Evolutionary conservation across 2,329 filamentous ascomycete genomes (phyloP), one percentile per base, ranked within the genome.

Genomic region (Aureobasidium subglaciale): DNA sequence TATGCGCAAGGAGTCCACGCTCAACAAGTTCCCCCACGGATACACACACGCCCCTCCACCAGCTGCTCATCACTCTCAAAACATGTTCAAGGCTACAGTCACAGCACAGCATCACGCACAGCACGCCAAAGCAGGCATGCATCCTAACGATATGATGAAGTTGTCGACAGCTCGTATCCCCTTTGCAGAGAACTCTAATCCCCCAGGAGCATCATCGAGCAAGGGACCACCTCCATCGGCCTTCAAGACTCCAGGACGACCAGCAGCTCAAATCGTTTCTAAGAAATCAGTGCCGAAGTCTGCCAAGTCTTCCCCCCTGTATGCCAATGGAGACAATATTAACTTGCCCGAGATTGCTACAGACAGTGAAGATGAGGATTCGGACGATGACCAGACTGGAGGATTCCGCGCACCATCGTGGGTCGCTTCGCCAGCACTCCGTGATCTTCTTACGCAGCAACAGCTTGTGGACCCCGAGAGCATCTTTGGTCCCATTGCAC

Each of bases 281-380:
- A 62, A 63, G 71, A 24, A 69, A 69, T 41, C 69, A 67, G 70
- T 70, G 42, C 67, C 73, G 57, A 85, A 85, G 64, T 82, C 83
- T 1, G 76, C 76, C 57, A 88, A 87, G 64, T 86, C 87, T 27
- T 95, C 90, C 1, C 90, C 90, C 1, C 83, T 88, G 52, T 95
- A 95, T 72, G 87, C 86, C 59, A 92, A 90, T 63, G 90, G 91
- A 59, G 93, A 99, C 58, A 82, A 81, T 50, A 96, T 99, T 64
- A 87, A 93, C 62, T 82, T 99, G 3, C 92, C 93, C 0, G 93
- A 99, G 63, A 97, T 99, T 63, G 84, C 90, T 60, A 97, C 93
- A 1, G 95, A 99, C 67, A 90, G 90, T 27, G 91, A 96, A 64
- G 89, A 95, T 58, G 87, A 92, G 46, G 82, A 79, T 2, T 77